Evolutionary conservation across 1,284 basidiomycete genomes (phyloP).

Genomic region (Pholiota adiposa): DNA sequence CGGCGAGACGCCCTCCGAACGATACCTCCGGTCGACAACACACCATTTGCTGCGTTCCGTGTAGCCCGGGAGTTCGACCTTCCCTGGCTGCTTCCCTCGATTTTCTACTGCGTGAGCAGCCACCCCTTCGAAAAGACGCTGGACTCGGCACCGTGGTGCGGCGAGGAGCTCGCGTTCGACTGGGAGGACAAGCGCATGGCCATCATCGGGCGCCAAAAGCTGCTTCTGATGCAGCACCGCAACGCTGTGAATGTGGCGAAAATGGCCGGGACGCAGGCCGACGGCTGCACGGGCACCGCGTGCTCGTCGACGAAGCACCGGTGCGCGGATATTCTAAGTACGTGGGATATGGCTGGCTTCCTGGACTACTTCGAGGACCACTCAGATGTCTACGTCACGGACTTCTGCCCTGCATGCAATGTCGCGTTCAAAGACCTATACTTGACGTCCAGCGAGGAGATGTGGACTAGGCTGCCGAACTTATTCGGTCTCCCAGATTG

Average conservation of each 20-base stretch:
- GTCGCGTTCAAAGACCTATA: conserved; percentile 20
- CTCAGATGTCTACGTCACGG: conserved; percentile 15
- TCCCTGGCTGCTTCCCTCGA: conserved; percentile 34
- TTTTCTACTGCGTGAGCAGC: conserved; percentile 38
- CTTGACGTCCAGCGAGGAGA: conserved; percentile 21
- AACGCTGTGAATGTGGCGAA: conserved; percentile 25
- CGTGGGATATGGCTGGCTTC: conserved; percentile 34
- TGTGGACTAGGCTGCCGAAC: conserved; percentile 33
- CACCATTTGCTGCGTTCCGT: conserved; percentile 36
- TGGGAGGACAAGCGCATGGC: conserved; percentile 20
- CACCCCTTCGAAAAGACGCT: conserved; percentile 37
- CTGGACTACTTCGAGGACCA: conserved; percentile 35
- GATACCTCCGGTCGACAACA: conserved; percentile 37
- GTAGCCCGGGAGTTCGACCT: conserved; percentile 35
- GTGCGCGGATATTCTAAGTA: conserved; percentile 27
- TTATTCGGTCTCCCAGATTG: conserved; percentile 32
- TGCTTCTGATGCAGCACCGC: conserved; percentile 28
- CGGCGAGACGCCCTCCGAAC: conserved; percentile 34
- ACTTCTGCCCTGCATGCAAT: conserved; percentile 26
- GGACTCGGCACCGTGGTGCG: conserved; percentile 30
- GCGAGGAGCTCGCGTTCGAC: conserved; percentile 18
- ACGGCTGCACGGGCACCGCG: conserved; percentile 14
- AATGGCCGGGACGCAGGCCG: conserved; percentile 4
- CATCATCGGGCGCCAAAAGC: conserved; percentile 28
- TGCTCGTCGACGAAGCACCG: conserved; percentile 25